Evolutionary conservation across 768 basidiomycete genomes (phyloP).

Genomic region (Leccinum boreale): DNA sequence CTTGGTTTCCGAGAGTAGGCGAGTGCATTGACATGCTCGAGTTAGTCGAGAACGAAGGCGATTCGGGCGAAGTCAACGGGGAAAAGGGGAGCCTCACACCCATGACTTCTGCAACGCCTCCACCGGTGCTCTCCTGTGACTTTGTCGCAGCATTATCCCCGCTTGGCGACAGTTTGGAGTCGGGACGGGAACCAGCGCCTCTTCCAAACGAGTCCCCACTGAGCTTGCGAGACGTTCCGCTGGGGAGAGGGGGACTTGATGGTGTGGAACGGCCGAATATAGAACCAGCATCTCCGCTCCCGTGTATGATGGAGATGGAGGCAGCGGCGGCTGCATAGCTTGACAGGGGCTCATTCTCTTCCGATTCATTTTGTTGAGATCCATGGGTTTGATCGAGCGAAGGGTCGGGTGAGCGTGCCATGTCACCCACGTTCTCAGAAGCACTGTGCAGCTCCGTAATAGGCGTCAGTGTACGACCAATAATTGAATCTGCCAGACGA

Average conservation of each 20-base stretch:
- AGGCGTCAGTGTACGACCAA: slow-evolving; percentile 49
- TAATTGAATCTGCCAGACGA: slow-evolving; percentile 20
- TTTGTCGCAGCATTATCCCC: slow-evolving; percentile 19
- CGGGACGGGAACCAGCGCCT: slow-evolving; percentile 33
- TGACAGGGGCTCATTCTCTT: slow-evolving; percentile 25
- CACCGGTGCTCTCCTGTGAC: slow-evolving; percentile 18
- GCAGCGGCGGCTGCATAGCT: slow-evolving; percentile 11
- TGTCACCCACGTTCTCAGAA: slow-evolving; percentile 27
- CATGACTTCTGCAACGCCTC: slow-evolving; percentile 23
- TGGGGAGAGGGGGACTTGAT: slow-evolving; percentile 28
- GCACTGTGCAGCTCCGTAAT: slow-evolving; percentile 55
- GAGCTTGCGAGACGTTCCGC: slow-evolving; percentile 23
- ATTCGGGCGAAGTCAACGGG: slow-evolving; percentile 28
- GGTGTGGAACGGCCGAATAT: slow-evolving; percentile 16
- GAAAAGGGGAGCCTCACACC: slow-evolving; percentile 32
- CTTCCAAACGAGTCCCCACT: slow-evolving; percentile 37
- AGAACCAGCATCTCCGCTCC: slow-evolving; percentile 10
- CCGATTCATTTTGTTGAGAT: slow-evolving; percentile 19
- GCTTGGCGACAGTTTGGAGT: slow-evolving; percentile 37
- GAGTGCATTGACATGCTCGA: slow-evolving; percentile 26
- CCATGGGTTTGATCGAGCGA: slow-evolving; percentile 19
- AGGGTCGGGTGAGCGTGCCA: slow-evolving; percentile 10
- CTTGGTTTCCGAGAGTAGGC: slow-evolving; percentile 15
- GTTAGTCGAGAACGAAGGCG: slow-evolving; percentile 30
- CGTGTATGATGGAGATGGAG: slow-evolving; percentile 22